Conservation (phyloP, 331 rosid species). For the Spiraea crenata region DNA sequence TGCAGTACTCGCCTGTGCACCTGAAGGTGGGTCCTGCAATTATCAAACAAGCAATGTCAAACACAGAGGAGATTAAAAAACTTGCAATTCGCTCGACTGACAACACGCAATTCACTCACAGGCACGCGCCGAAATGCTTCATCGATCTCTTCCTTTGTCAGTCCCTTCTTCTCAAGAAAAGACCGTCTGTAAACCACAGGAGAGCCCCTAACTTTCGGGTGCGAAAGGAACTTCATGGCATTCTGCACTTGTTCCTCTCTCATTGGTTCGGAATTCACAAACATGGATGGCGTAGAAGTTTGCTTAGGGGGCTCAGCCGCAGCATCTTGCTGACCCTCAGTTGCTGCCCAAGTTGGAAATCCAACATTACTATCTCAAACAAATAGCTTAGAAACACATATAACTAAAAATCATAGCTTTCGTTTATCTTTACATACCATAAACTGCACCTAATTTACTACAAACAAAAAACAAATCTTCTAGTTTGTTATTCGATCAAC, state of each 20-base stretch:
- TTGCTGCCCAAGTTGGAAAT: conserved; percentile 33
- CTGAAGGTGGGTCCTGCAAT: conserved; percentile 72
- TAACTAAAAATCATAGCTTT: neutral
- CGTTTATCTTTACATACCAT: neutral
- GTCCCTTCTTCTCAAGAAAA: conserved; percentile 92
- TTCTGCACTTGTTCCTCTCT: conserved; percentile 96
- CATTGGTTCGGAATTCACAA: conserved; percentile 75
- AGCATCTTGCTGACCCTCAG: conserved; percentile 47
- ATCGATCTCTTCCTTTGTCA: conserved; percentile 96
- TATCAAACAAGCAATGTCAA: conserved; percentile 21
- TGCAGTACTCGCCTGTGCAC: conserved; percentile 49
- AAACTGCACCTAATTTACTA: neutral
- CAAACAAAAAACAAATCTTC: neutral
- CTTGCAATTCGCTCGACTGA: neutral
- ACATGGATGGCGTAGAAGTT: conserved; percentile 52
- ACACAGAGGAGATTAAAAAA: conserved; percentile 3
- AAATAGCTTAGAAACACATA: neutral
- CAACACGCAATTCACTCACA: conserved; percentile 39
- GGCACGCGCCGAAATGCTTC: conserved; percentile 93
- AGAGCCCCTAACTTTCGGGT: conserved; percentile 89
- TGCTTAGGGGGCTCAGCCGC: conserved; percentile 50
- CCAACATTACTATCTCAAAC: conserved; percentile 10
- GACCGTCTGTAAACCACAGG: conserved; percentile 82
- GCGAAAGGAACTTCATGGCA: conserved; percentile 88
- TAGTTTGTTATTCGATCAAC: neutral